phyloP scores from a whole-genome alignment of 768 basidiomycete genomes.

The Boletus reticuloceps region DNA sequence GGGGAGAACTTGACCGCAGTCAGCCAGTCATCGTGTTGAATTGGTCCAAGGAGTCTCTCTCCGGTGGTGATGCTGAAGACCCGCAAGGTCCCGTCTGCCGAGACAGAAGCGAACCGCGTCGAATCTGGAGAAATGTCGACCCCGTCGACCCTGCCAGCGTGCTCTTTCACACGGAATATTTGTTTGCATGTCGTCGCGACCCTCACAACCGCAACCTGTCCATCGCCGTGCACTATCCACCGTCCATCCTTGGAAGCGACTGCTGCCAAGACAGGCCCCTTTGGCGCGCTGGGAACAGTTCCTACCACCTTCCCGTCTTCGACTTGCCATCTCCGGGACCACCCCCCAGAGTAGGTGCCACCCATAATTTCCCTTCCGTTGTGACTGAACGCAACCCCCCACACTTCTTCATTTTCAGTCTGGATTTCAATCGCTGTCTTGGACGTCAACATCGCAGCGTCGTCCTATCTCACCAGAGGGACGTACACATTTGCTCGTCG shows the following conservation, averaged over 20 bases:
- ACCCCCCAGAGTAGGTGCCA: conserved; percentile 1
- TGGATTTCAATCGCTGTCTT: not conserved
- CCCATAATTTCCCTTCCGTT: not conserved
- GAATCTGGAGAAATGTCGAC: not conserved
- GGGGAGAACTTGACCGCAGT: conserved; percentile 1
- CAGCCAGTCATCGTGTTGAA: not conserved
- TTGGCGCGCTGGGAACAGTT: not conserved
- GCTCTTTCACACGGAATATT: no score
- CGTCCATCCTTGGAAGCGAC: no score
- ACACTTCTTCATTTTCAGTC: not conserved
- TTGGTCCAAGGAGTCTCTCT: not conserved
- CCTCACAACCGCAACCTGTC: no score
- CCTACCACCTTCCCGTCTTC: not conserved
- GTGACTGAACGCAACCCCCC: not conserved
- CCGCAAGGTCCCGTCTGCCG: not conserved
- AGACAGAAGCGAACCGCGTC: not conserved
- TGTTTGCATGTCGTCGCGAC: no score
- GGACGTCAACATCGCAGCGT: not conserved
- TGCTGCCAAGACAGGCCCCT: not conserved
- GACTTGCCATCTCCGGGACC: not conserved
- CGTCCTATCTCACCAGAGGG: not conserved
- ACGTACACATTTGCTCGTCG: not conserved
- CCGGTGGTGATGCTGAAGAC: not conserved
- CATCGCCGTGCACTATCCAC: no score
- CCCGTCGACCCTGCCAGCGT: not conserved